Base-by-base conservation (phyloP, 1,284 basidiomycete genomes). In the Ceratobasidium sp. region DNA sequence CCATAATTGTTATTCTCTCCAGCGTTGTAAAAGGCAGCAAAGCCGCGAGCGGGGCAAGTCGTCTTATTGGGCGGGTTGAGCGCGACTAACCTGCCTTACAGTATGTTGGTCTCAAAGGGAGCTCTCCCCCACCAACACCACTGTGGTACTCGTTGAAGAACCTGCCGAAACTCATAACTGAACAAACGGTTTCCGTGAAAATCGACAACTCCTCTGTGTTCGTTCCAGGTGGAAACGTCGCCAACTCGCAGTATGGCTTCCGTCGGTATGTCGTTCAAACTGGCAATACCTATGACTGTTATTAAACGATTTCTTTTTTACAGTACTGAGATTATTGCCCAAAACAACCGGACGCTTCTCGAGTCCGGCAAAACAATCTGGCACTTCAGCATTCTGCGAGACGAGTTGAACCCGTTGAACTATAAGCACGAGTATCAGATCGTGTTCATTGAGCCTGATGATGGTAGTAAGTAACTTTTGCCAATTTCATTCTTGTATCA, bases 401-500 rank as follows among this genome's bases (percentile, higher is more conserved):
- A 75, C 41, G 38, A 59, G 16, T n/a, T 50, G 18, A 52, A 73
- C n/a, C 59, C 61, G 35, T 81, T 87, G 58, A 82, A 84, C 4
- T 87, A 88, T 69, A 87, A 88, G 80, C 81, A 41, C 79, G 88
- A 67, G 80, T 84, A 75, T 76, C 79, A 8, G 76, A 81, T 86
- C 69, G 85, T 88, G 23, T 88, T 86, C 77, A 86, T 88, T 71
- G 87, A 89, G 78, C 85, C 87, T 2, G 82, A 78, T 64, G 87
- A 89, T 75, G 86, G 87, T 2, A 82, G 73, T 73, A 35, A 70
- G 73, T 38, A 13, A 23, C 28, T 18, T 18, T 32, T 6, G 14
- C 9, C 2, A 5, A n/a, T 35, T n/a, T n/a, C 2, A 8, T 23
- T 49, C 18, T 23, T 61, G 6, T 21, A 26, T 47, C 6, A 35